Conservation (phyloP, 139 green algal genomes). For the Picochlorum sp. region DNA sequence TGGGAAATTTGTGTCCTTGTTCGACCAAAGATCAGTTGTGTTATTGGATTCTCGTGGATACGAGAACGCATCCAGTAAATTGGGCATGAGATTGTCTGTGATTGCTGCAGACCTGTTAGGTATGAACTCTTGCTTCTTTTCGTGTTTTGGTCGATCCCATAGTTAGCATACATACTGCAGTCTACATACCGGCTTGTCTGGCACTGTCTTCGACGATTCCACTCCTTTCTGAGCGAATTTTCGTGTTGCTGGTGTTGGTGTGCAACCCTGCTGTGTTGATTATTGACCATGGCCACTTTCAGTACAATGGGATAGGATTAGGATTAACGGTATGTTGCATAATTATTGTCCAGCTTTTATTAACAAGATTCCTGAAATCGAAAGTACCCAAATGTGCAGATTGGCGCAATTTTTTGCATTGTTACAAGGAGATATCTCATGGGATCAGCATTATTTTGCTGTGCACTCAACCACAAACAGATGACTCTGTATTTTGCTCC, state of each 20-base stretch:
- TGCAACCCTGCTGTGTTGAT: constrained; percentile 78
- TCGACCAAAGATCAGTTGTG: constrained; percentile 69
- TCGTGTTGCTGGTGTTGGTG: constrained; percentile 42
- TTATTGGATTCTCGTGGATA: constrained; percentile 62
- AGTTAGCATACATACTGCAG: constrained; percentile 21
- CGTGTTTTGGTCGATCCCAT: constrained; percentile 7
- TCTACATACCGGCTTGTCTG: constrained; percentile 73
- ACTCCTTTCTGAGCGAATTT: background rate
- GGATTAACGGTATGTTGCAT: constrained; percentile 44
- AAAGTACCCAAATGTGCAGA: constrained; percentile 1
- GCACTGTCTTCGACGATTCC: constrained; percentile 11
- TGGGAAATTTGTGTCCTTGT: constrained; percentile 48
- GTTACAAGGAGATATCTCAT: constrained; percentile 32
- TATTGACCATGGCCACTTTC: constrained; percentile 98
- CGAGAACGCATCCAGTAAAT: constrained; percentile 71
- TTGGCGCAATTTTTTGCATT: constrained; percentile 44
- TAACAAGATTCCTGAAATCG: background rate
- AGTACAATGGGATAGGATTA: constrained; percentile 92
- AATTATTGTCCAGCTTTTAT: too few relatives aligned
- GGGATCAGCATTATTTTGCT: constrained; percentile 65
- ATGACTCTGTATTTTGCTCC: constrained; percentile 94
- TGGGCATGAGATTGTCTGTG: constrained; percentile 75
- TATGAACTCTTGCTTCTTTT: background rate
- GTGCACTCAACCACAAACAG: constrained; percentile 93
- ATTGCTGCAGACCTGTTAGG: constrained; percentile 62